Conservation (phyloP, 257 asterid genomes). For the Plantago elongata region DNA sequence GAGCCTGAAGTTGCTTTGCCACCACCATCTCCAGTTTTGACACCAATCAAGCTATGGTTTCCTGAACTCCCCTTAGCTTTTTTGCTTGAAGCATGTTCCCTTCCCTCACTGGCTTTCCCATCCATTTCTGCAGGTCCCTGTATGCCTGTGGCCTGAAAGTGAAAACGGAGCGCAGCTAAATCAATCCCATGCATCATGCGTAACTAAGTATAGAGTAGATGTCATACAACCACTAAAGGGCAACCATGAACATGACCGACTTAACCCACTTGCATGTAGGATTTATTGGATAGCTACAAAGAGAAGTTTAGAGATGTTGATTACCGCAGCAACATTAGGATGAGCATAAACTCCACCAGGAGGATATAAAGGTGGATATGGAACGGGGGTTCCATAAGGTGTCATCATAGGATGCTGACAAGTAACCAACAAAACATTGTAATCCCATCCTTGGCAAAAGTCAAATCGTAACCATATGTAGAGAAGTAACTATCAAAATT, state of each 20-base stretch:
- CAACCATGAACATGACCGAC: neutral
- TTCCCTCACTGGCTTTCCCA: conserved; percentile 56
- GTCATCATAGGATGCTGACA: conserved; percentile 93
- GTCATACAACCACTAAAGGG: neutral
- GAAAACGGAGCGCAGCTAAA: conserved; percentile 15
- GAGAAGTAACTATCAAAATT: neutral
- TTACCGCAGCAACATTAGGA: conserved; percentile 81
- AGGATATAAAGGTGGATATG: conserved; percentile 87
- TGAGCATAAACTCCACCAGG: conserved; percentile 89
- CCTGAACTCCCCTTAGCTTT: conserved; percentile 48
- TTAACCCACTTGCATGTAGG: neutral
- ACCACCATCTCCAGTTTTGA: conserved; percentile 54
- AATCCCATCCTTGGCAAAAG: neutral
- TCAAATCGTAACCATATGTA: neutral
- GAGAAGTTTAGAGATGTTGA: conserved; percentile 10
- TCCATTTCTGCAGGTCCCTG: conserved; percentile 56
- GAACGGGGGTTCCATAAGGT: conserved; percentile 96
- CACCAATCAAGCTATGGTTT: conserved; percentile 38
- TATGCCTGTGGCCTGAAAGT: conserved; percentile 38
- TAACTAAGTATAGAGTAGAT: neutral
- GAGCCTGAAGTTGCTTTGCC: conserved; percentile 75
- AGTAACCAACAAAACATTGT: conserved; percentile 3
- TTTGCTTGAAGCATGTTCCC: conserved; percentile 51
- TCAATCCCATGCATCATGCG: conserved; percentile 7
- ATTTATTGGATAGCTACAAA: conserved; percentile 11